phyloP scores from a whole-genome alignment of 352 stramenopile species.

The Phytopythium helicoides region DNA sequence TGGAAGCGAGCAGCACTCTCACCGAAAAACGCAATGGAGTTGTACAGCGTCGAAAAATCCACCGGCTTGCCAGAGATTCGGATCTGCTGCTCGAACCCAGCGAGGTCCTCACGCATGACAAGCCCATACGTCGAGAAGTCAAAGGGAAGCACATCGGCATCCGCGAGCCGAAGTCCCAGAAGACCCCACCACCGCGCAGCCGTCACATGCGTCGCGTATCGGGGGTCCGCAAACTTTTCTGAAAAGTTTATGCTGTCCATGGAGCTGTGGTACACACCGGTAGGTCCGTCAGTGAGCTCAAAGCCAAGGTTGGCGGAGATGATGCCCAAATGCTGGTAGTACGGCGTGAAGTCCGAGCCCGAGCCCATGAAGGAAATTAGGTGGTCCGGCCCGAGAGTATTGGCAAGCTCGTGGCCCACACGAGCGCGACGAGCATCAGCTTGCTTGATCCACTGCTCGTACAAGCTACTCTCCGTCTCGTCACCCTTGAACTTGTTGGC shows the following conservation, averaged over 20 bases:
- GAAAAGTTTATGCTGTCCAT: slow-evolving; percentile 84
- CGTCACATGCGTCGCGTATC: slow-evolving; percentile 51
- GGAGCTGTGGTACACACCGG: slow-evolving; percentile 82
- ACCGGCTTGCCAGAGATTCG: slow-evolving; percentile 15
- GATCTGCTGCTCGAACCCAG: slow-evolving; percentile 22
- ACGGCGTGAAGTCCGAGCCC: slow-evolving; percentile 77
- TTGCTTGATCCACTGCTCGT: slow-evolving; percentile 37
- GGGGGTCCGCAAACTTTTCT: slow-evolving; percentile 54
- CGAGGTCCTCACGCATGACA: slow-evolving; percentile 54
- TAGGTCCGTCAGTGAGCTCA: slow-evolving; percentile 17
- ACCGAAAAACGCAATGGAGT: slow-evolving; percentile 41
- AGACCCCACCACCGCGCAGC: slow-evolving; percentile 61
- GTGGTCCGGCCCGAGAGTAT: slow-evolving; percentile 43
- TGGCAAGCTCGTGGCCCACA: slow-evolving; percentile 12
- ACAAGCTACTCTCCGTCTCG: slow-evolving; percentile 21
- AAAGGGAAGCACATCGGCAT: slow-evolving; percentile 57
- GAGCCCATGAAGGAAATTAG: slow-evolving; percentile 59
- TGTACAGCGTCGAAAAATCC: slow-evolving; percentile 28
- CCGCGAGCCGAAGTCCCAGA: slow-evolving; percentile 51
- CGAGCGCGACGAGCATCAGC: slow-evolving; percentile 14
- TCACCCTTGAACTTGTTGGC: slow-evolving; percentile 46
- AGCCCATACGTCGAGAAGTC: slow-evolving; percentile 65
- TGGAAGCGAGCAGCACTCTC: slow-evolving; percentile 23
- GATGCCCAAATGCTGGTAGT: slow-evolving; percentile 86
- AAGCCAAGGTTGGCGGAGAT: slow-evolving; percentile 49